These are phyloP conservation scores for Lactarius akahatsu DNA, from an alignment of 768 basidiomycete genomes.

Conservation along the genomic window DNA sequence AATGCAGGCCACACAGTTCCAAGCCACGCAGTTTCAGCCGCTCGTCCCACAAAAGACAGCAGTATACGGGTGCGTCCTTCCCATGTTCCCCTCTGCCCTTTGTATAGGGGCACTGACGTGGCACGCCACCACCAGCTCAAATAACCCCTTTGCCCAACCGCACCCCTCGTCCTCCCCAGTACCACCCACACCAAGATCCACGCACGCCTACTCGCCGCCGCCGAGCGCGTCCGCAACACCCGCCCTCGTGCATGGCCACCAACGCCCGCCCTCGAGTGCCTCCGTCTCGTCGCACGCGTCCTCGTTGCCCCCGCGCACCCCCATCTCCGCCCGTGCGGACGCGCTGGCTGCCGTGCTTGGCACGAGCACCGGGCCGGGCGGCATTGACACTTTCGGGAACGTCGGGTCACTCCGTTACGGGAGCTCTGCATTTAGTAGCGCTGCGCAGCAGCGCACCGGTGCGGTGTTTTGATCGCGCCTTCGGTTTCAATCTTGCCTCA, in stretches of 20 bases:
- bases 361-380: constrained; percentile 18
- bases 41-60: constrained; percentile 35
- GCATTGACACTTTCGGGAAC: constrained; percentile 29
- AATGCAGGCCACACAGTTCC: constrained; percentile 51
- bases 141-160: constrained; percentile 78
- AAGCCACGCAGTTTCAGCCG: constrained; percentile 9
- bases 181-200: constrained; percentile 42
- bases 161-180: constrained; percentile 39
- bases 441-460: constrained; percentile 20
- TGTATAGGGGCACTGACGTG: neutral
- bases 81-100: neutral
- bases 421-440: constrained; percentile 12
- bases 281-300: constrained; percentile 26
- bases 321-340: constrained; percentile 20
- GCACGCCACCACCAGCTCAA: constrained; percentile 50
- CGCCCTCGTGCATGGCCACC: constrained; percentile 22
- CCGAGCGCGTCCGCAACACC: constrained; percentile 24
- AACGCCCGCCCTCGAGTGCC: constrained; percentile 19
- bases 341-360: constrained; percentile 16
- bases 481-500: too few species aligned
- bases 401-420: constrained; percentile 27
- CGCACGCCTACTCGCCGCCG: constrained; percentile 14
- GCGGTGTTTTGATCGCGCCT: neutral
- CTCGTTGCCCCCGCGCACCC: constrained; percentile 27
- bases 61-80: constrained; percentile 51